phyloP scores from a whole-genome alignment of 805 yeast species.

The Yarrowia sp. region DNA sequence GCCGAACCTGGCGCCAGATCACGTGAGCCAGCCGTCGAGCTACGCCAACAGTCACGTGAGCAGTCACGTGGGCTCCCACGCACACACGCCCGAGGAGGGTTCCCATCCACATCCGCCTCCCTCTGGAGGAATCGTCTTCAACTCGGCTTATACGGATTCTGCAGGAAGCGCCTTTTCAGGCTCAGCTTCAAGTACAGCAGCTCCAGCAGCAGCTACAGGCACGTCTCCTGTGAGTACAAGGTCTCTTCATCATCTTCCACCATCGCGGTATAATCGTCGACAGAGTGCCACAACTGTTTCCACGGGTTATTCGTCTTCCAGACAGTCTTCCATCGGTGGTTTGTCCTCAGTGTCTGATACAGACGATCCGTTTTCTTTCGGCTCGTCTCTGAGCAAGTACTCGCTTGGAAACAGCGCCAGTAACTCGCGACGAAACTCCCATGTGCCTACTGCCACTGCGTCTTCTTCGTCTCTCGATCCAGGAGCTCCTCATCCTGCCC shows the following conservation, averaged over 20 bases:
- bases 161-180: conserved; percentile 4
- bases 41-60: neutral
- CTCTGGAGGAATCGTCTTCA: conserved; percentile 18
- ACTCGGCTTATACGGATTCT: conserved; percentile 23
- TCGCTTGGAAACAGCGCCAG: conserved; percentile 43
- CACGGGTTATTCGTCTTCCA: conserved; percentile 42
- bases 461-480: conserved; percentile 16
- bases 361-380: conserved; percentile 45
- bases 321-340: conserved; percentile 45
- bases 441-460: conserved; percentile 39
- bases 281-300: conserved; percentile 42
- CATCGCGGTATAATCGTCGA: conserved; percentile 41
- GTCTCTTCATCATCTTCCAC: conserved; percentile 11
- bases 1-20: conserved; percentile 27
- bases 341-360: conserved; percentile 45
- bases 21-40: conserved; percentile 3
- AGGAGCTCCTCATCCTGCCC: conserved; percentile 23
- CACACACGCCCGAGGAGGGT: conserved; percentile 29
- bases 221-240: conserved; percentile 1
- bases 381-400: conserved; percentile 45
- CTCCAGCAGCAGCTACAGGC: neutral
- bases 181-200: neutral
- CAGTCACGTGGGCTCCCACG: conserved; percentile 7
- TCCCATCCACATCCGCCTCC: conserved; percentile 2
- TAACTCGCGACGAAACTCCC: conserved; percentile 44